Conservation (phyloP, 1,284 basidiomycete species). For the Chiua sp. region DNA sequence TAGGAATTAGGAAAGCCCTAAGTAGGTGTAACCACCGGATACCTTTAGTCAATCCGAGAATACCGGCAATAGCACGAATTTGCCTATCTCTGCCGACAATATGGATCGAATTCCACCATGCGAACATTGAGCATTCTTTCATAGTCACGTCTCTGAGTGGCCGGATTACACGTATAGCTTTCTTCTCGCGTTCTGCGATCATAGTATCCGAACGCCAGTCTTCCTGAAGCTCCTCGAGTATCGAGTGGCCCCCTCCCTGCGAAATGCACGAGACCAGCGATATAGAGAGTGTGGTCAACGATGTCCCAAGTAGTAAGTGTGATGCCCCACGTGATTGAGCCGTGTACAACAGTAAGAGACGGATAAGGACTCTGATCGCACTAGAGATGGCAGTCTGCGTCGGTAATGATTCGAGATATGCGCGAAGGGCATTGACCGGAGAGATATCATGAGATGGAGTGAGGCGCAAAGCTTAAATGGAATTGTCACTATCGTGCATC, state of each 20-base stretch:
- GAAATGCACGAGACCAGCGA: slow-evolving; percentile 78
- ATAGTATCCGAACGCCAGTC: slow-evolving; percentile 55
- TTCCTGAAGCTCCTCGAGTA: slow-evolving; percentile 75
- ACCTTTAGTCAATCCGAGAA: slow-evolving; percentile 80
- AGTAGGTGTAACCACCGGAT: slow-evolving; percentile 2
- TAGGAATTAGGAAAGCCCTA: slow-evolving; percentile 4
- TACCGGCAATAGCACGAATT: slow-evolving; percentile 60
- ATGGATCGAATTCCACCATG: slow-evolving; percentile 67
- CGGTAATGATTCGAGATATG: slow-evolving; percentile 74
- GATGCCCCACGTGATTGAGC: slow-evolving; percentile 65
- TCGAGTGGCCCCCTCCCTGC: slow-evolving; percentile 79
- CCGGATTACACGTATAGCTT: slow-evolving; percentile 59
- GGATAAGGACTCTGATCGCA: slow-evolving; percentile 66
- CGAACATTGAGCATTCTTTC: slow-evolving; percentile 84
- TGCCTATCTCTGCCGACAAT: slow-evolving; percentile 58
- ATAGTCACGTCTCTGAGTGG: slow-evolving; percentile 79
- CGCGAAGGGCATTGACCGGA: slow-evolving; percentile 56
- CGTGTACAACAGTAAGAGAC: slow-evolving; percentile 73
- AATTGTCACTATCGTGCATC: slow-evolving; percentile 11
- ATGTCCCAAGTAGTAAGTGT: slow-evolving; percentile 83
- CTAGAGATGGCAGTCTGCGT: slow-evolving; percentile 76
- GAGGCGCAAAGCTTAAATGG: slow-evolving; percentile 37
- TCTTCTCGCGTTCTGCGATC: slow-evolving; percentile 1
- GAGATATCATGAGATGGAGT: slow-evolving; percentile 24
- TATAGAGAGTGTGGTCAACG: slow-evolving; percentile 80